These are phyloP conservation scores for Amylostereum chailletii DNA, from an alignment of 1,284 basidiomycete genomes.

Conservation along the genomic window DNA sequence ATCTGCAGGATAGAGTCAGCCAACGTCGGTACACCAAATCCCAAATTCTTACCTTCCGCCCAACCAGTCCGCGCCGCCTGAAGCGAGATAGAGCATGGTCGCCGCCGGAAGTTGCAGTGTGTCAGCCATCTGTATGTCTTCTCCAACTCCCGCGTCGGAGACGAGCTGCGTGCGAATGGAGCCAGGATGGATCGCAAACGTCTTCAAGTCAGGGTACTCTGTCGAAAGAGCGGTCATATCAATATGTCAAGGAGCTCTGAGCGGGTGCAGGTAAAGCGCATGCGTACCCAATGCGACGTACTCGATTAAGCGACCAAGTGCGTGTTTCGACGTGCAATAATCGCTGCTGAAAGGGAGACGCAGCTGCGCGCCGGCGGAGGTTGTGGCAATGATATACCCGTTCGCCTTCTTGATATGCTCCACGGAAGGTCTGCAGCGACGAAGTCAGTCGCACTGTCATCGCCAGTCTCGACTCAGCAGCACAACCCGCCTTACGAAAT, in stretches of 20 bases:
- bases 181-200: neutral
- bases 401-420: neutral
- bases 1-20: no score
- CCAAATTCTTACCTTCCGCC: neutral
- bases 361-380: neutral
- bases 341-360: neutral
- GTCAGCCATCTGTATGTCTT: neutral
- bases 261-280: neutral
- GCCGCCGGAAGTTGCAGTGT: neutral
- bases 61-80: neutral
- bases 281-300: neutral
- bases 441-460: no score
- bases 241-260: no score
- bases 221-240: no score
- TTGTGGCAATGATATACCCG: neutral
- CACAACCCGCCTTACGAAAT: neutral
- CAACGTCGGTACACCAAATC: no score
- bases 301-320: neutral
- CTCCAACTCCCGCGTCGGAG: neutral
- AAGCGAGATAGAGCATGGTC: neutral
- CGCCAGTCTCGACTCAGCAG: no score
- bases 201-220: neutral
- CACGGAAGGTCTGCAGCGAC: neutral
- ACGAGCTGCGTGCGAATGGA: neutral
- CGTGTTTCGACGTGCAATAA: no score